Percentiles rank a stretch among this genome's conserved stretches.
These are phyloP conservation scores for Tritrichomonas musculus DNA, from an alignment of 208 protist species.

Conservation along the genomic window DNA sequence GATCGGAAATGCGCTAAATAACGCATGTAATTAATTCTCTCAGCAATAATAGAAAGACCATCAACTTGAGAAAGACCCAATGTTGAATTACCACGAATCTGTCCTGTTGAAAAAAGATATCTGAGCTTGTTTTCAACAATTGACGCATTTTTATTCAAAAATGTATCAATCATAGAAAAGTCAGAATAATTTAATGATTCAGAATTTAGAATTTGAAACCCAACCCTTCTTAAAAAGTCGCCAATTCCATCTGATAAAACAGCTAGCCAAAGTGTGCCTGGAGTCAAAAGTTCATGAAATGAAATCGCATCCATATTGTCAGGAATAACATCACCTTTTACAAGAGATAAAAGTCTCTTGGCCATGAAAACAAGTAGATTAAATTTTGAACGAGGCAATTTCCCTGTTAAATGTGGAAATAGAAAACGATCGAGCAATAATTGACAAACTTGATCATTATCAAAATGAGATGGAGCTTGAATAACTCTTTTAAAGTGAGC, in stretches of 20 bases:
- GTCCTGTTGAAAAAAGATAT: slow-evolving; percentile 72
- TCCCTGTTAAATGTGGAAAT: neutral
- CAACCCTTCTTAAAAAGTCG: neutral
- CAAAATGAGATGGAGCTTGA: neutral
- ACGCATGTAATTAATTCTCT: slow-evolving; percentile 92
- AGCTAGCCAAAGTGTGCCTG: slow-evolving; percentile 67
- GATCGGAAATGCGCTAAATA: slow-evolving; percentile 96
- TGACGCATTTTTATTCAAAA: neutral
- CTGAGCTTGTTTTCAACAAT: slow-evolving; percentile 56
- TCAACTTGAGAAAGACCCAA: slow-evolving; percentile 71
- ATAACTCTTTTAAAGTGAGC: neutral
- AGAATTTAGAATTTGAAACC: neutral
- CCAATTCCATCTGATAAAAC: neutral
- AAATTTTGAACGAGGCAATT: slow-evolving; percentile 71
- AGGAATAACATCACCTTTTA: slow-evolving; percentile 64
- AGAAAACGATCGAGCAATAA: neutral
- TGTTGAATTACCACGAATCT: slow-evolving; percentile 57
- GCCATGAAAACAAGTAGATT: slow-evolving; percentile 79
- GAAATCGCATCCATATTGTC: slow-evolving; percentile 86
- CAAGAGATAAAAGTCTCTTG: slow-evolving; percentile 83
- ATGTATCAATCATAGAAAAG: neutral
- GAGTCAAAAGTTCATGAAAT: slow-evolving; percentile 86
- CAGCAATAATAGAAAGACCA: slow-evolving; percentile 90
- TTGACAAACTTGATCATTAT: neutral
- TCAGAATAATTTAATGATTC: neutral